These are phyloP conservation scores for Fonsecaea monophora DNA, from an alignment of 2,329 filamentous ascomycete species.

Conservation along the genomic window DNA sequence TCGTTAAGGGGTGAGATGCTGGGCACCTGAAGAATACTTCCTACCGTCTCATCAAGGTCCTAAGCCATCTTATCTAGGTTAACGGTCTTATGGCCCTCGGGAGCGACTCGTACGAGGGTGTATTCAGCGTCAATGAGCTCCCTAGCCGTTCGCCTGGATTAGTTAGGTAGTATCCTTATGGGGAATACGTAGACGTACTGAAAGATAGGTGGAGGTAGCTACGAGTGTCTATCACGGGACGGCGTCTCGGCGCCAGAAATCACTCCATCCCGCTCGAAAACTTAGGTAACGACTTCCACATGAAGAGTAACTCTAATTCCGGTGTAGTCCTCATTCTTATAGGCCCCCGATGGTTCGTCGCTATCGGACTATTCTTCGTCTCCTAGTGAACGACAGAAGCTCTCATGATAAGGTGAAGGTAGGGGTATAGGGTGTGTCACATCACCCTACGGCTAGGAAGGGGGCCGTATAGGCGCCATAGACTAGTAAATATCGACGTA, in stretches of 20 bases:
- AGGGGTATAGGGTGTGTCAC: background rate
- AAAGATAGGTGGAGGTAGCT: constrained; percentile 9
- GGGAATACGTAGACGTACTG: constrained; percentile 10
- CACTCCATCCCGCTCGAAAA: constrained; percentile 11
- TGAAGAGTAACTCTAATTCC: background rate
- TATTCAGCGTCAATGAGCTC: background rate
- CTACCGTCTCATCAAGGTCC: background rate
- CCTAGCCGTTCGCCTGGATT: background rate
- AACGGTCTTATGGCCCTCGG: background rate
- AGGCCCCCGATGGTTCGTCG: background rate
- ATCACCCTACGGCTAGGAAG: no score
- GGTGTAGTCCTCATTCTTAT: background rate
- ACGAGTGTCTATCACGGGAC: constrained; percentile 8
- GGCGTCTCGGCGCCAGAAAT: constrained; percentile 2
- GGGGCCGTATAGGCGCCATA: no score
- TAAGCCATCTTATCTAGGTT: background rate
- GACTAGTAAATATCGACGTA: no score
- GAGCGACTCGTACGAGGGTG: constrained; percentile 4
- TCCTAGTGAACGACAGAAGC: background rate
- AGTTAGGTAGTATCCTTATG: constrained; percentile 5
- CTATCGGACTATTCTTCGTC: background rate
- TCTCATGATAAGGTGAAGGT: constrained; percentile 1
- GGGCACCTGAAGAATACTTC: no score
- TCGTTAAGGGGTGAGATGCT: background rate
- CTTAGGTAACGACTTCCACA: no score